A percentile compares a stretch with the other conserved stretches of the same genome.
These are phyloP conservation scores for Suillus ampliporus DNA, from an alignment of 768 basidiomycete genomes.

Conservation along the genomic window DNA sequence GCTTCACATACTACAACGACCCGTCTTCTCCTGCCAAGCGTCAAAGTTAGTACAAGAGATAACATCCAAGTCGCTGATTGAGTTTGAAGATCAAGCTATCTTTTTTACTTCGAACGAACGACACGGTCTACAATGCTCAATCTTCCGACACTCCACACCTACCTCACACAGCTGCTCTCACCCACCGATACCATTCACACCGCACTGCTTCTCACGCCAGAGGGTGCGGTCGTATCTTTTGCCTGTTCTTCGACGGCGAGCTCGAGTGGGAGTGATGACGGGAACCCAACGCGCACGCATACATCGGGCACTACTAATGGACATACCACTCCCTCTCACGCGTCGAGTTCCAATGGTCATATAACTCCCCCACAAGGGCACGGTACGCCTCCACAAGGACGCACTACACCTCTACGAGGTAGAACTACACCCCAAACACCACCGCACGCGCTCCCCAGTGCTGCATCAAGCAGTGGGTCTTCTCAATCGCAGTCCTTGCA, in stretches of 20 bases:
- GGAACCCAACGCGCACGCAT: background rate
- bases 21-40: too few species aligned
- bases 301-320: background rate
- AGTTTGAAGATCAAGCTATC: too few species aligned
- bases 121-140: background rate
- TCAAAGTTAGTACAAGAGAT: too few species aligned
- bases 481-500: constrained; percentile 12
- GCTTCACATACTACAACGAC: too few species aligned
- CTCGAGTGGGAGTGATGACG: background rate
- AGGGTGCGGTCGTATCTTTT: background rate
- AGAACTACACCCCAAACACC: background rate
- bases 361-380: background rate
- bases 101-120: background rate
- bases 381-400: background rate
- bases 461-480: background rate
- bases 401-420: background rate
- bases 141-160: background rate
- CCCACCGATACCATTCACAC: background rate
- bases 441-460: too few species aligned
- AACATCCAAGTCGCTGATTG: too few species aligned
- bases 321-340: background rate
- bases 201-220: background rate
- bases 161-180: background rate
- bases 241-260: constrained; percentile 36
- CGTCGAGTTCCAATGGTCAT: background rate